Evolutionary conservation across 2,329 filamentous ascomycete species (phyloP).

Genomic region (Colletotrichum sp.): DNA sequence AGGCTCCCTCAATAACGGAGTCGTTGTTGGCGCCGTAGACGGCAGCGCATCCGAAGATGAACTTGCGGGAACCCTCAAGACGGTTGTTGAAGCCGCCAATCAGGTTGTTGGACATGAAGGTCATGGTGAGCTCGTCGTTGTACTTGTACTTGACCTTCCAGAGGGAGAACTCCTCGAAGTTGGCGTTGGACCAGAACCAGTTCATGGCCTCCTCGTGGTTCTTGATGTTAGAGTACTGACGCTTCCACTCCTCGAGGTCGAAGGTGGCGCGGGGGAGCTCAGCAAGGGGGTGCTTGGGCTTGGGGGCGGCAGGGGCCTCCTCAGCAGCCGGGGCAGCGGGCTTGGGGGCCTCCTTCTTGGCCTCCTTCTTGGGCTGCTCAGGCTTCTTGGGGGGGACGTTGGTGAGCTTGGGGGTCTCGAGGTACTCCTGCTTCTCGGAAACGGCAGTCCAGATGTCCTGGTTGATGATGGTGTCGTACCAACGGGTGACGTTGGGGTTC

Average conservation of each 20-base stretch:
- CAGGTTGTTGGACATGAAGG: conserved; percentile 99
- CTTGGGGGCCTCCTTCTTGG: conserved; percentile 39
- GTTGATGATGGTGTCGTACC: conserved; percentile 94
- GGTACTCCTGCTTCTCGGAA: conserved; percentile 75
- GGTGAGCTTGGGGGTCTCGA: conserved; percentile 80
- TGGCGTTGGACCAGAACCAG: conserved; percentile 98
- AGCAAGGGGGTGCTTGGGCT: conserved; percentile 97
- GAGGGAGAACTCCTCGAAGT: conserved; percentile 93
- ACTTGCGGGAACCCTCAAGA: conserved; percentile 98
- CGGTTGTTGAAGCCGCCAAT: conserved; percentile 98
- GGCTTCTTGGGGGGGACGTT: conserved; percentile 80
- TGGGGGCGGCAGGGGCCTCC: conserved; percentile 69
- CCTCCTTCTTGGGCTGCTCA: conserved; percentile 70
- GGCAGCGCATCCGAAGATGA: conserved; percentile 88
- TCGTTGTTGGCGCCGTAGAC: conserved; percentile 91
- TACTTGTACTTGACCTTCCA: conserved; percentile 98
- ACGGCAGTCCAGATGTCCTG: conserved; percentile 89
- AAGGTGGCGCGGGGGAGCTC: conserved; percentile 79
- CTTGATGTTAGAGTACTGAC: conserved; percentile 86
- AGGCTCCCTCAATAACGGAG: conserved; percentile 91
- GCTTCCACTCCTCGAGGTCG: conserved; percentile 97
- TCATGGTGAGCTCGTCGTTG: conserved; percentile 95
- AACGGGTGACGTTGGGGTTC: conserved; percentile 87
- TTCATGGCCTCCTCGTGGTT: conserved; percentile 81
- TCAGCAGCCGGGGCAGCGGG: conserved; percentile 44